Evolutionary conservation across 1,284 basidiomycete species (phyloP).

Genomic region (Trametes polyzona): DNA sequence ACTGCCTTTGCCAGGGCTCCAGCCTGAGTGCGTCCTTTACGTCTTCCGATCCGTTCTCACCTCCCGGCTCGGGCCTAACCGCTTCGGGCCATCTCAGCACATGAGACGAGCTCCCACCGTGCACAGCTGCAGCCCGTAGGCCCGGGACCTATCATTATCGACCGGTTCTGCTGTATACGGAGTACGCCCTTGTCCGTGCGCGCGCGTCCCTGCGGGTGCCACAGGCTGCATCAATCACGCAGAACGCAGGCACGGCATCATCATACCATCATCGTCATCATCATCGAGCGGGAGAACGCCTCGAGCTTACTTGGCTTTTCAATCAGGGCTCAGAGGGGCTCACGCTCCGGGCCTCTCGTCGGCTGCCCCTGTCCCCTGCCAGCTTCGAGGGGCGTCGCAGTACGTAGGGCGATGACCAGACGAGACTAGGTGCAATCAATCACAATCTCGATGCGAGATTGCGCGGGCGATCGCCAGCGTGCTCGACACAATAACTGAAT

Average conservation of each 20-base stretch:
- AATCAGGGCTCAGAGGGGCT: too few species aligned
- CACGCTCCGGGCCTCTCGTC: too few species aligned
- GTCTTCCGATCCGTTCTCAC: not conserved
- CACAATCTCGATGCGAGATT: slow-evolving; percentile 2
- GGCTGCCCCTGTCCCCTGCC: too few species aligned
- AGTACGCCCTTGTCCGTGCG: not conserved
- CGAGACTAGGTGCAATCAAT: not conserved
- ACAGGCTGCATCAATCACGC: not conserved
- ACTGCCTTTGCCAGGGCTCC: not conserved
- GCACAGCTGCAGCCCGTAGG: not conserved
- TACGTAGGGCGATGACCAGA: too few species aligned
- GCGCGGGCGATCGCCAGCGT: not conserved
- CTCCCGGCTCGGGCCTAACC: not conserved
- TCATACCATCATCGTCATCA: too few species aligned
- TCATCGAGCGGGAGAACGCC: too few species aligned
- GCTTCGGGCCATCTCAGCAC: slow-evolving; percentile 1
- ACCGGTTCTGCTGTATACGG: too few species aligned
- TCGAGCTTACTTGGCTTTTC: too few species aligned
- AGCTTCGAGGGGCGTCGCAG: too few species aligned
- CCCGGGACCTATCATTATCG: not conserved
- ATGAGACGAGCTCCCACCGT: not conserved
- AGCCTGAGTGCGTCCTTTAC: not conserved
- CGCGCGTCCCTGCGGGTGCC: not conserved
- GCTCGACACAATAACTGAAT: too few species aligned
- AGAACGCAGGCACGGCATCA: not conserved